Base-by-base conservation (phyloP, 2,329 filamentous ascomycete species). In the Balansia obtecta region DNA sequence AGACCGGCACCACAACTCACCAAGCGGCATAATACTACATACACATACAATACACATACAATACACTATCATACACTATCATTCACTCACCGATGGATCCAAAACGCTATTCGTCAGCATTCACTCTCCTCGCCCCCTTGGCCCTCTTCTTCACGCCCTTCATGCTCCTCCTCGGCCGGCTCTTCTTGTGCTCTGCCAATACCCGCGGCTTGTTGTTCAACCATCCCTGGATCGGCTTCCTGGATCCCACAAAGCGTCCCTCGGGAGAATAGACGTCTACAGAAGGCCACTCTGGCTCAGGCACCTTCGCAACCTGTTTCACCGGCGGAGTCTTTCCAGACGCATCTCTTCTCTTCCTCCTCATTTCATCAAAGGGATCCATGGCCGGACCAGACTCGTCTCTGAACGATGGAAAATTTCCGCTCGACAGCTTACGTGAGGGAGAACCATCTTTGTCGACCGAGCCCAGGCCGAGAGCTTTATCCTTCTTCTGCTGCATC, bases 211-310 rank as follows among this genome's bases (percentile, higher is more conserved):
- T 80, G 55, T 76, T 77, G 48, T 83, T 64, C 52, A 83, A 52
- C 77, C 82, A 89, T 7, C 80, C 86, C 58, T 85, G 82, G 72
- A 94, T 82, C 1, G 86, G 85, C 56, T 63, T 65, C 37, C 88
- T 73, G 10, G 71, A 68, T 1, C 76, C 83, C 32, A 97, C 72
- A 58, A 86, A 93, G 58, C 80, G 82, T n/a, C 93, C 93, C 52
- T 88, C 76, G 0, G 93, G 93, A 30, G 79, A 86, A 60, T 85
- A 96, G 0, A 97, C 80, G 57, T 97, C 90, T 7, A 98, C 77
- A 10, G 82, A 72, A 0, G 88, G 88, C 71, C 80, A 82, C 20
- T 69, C 66, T 1, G 65, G 63, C 57, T 72, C 65, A 7, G 54
- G 45, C 37, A 39, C 15, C 15, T 42, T 27, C 7, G 15, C 20